A percentile compares a stretch with the other conserved stretches of the same genome.
Conservation (phyloP, 2,329 filamentous ascomycete genomes). For the Aspergillus fumigatus region DNA sequence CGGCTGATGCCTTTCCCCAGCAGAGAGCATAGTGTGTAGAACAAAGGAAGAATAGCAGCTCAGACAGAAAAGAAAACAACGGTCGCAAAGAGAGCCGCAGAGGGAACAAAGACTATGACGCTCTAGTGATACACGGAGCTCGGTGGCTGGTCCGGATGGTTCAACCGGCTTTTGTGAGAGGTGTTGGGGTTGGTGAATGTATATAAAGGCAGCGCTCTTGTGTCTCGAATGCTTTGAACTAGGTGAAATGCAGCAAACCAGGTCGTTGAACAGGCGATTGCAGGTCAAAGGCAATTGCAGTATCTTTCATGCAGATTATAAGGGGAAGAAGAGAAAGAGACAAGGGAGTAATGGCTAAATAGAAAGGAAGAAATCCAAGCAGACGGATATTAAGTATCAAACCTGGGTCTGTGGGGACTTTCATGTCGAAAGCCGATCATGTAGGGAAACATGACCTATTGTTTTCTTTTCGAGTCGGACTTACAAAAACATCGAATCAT, state of each 20-base stretch:
- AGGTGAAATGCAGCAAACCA: background rate
- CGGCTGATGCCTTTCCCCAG: slow-evolving; percentile 33
- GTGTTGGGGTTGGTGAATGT: background rate
- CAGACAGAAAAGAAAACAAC: background rate
- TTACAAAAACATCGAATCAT: background rate
- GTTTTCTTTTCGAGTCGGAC: background rate
- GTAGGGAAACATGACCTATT: background rate
- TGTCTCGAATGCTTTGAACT: background rate
- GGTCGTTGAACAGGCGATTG: background rate
- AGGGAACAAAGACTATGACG: slow-evolving; percentile 18
- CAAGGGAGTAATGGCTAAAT: background rate
- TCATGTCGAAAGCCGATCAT: background rate
- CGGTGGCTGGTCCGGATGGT: slow-evolving; percentile 1
- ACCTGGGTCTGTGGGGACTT: slow-evolving; percentile 12
- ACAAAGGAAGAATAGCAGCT: slow-evolving; percentile 6
- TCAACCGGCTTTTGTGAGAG: slow-evolving; percentile 1
- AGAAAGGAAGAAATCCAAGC: slow-evolving; percentile 1
- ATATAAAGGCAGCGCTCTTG: background rate
- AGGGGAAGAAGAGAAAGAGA: background rate
- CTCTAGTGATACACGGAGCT: slow-evolving; percentile 11
- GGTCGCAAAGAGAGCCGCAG: slow-evolving; percentile 8
- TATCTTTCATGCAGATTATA: background rate
- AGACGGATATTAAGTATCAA: slow-evolving; percentile 23
- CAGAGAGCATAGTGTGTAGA: slow-evolving; percentile 36
- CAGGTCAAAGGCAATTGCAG: background rate